Evolutionary conservation across 345 rosid genomes (phyloP).

Genomic region (Melaleuca quinquenervia): DNA sequence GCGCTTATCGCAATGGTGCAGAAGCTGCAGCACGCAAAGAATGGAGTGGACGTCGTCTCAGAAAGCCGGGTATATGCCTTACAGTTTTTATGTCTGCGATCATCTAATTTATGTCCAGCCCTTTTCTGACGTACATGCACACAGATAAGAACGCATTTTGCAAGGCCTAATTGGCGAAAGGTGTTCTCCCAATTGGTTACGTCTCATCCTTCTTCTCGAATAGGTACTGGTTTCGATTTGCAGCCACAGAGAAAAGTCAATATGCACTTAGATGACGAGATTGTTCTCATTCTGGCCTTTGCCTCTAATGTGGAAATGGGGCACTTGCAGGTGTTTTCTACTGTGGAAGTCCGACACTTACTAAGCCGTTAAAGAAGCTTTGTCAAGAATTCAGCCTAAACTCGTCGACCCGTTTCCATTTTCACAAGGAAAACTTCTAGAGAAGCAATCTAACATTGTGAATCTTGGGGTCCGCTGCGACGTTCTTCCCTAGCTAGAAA

Average conservation of each 20-base stretch:
- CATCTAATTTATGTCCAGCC: background rate
- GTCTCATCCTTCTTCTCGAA: constrained; percentile 49
- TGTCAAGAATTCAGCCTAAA: constrained; percentile 76
- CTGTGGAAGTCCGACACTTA: constrained; percentile 86
- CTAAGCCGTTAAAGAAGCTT: constrained; percentile 44
- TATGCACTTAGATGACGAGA: background rate
- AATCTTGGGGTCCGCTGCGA: background rate
- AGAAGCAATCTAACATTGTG: background rate
- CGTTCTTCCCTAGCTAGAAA: background rate
- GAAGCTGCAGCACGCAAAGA: constrained; percentile 86
- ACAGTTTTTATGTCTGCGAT: background rate
- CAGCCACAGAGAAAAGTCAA: background rate
- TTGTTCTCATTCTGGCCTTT: background rate
- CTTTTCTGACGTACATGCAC: background rate
- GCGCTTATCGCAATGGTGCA: constrained; percentile 93
- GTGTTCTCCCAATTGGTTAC: constrained; percentile 60
- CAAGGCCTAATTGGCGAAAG: constrained; percentile 93
- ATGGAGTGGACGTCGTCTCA: constrained; percentile 86
- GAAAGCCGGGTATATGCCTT: constrained; percentile 56
- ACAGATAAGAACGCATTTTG: constrained; percentile 92
- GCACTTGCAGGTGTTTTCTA: constrained; percentile 72
- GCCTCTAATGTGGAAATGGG: background rate
- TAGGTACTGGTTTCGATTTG: constrained; percentile 28
- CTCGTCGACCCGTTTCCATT: constrained; percentile 71
- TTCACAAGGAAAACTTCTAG: constrained; percentile 90